phyloP scores from a whole-genome alignment of 129 eudicot species.

The Tagetes erecta region DNA sequence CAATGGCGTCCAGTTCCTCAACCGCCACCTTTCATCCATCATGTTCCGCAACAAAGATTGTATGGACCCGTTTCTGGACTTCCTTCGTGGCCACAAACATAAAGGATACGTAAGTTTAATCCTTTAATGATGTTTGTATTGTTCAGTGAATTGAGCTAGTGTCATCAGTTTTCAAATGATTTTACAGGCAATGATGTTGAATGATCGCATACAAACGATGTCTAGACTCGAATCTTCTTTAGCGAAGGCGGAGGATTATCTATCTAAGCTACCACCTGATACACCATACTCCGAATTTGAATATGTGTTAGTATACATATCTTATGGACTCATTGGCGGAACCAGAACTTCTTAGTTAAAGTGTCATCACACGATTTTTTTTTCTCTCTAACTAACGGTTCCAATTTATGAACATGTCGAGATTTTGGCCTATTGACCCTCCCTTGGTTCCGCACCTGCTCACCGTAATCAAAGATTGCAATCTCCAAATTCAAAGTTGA shows the following conservation, averaged over 20 bases:
- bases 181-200: conserved; percentile 79
- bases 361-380: no score
- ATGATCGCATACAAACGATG: conserved; percentile 73
- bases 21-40: conserved; percentile 94
- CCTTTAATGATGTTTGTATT: neutral
- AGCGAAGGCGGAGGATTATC: conserved; percentile 82
- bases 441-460: no score
- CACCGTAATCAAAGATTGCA: neutral
- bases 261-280: conserved; percentile 70
- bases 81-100: conserved; percentile 79
- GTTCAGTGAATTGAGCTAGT: neutral
- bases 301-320: conserved; percentile 48
- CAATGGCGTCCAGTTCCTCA: conserved; percentile 96
- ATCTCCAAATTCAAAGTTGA: neutral
- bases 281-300: conserved; percentile 84
- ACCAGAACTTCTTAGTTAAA: no score
- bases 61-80: conserved; percentile 88
- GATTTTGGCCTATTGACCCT: no score
- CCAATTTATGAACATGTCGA: no score
- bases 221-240: conserved; percentile 71
- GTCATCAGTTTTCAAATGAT: neutral
- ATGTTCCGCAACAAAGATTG: conserved; percentile 92
- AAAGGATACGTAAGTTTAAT: conserved; percentile 72
- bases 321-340: no score
- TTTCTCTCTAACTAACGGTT: no score